These are phyloP conservation scores for Trichomonas gallinae DNA, from an alignment of 208 protist genomes.

Conservation along the genomic window DNA sequence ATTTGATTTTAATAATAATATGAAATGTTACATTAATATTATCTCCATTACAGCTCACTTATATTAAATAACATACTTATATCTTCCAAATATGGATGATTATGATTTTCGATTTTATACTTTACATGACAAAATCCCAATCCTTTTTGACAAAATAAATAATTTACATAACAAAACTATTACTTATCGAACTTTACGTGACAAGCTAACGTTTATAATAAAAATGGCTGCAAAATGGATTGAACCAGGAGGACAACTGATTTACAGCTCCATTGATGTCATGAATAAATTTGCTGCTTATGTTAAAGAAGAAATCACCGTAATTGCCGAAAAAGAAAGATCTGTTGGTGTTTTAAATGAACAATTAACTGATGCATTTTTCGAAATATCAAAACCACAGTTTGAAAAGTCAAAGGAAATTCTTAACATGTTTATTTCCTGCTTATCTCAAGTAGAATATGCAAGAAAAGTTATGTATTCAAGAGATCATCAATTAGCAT, in stretches of 20 bases:
- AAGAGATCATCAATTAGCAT: neutral
- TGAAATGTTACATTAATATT: too few species aligned
- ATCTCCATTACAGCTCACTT: too few species aligned
- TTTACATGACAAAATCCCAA: too few species aligned
- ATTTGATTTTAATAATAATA: too few species aligned
- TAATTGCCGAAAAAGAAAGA: conserved; percentile 7
- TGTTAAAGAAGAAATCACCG: neutral
- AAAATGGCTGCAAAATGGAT: neutral
- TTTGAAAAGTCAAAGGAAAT: neutral
- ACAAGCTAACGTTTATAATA: neutral
- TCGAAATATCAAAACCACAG: neutral
- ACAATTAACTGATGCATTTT: neutral
- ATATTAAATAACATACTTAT: too few species aligned
- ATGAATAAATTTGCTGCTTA: neutral
- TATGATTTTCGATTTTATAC: too few species aligned
- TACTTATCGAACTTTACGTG: too few species aligned
- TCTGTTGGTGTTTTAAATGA: conserved; percentile 5
- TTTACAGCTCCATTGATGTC: neutral
- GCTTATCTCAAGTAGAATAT: neutral
- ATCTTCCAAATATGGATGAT: too few species aligned
- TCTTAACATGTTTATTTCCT: neutral
- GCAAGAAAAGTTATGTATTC: neutral
- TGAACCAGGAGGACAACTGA: neutral
- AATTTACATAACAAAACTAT: too few species aligned
- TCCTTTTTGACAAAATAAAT: too few species aligned